Evolutionary conservation across 306 rosid species (phyloP), one percentile per base, ranked within the genome.

Genomic region (Prosopis cineraria): DNA sequence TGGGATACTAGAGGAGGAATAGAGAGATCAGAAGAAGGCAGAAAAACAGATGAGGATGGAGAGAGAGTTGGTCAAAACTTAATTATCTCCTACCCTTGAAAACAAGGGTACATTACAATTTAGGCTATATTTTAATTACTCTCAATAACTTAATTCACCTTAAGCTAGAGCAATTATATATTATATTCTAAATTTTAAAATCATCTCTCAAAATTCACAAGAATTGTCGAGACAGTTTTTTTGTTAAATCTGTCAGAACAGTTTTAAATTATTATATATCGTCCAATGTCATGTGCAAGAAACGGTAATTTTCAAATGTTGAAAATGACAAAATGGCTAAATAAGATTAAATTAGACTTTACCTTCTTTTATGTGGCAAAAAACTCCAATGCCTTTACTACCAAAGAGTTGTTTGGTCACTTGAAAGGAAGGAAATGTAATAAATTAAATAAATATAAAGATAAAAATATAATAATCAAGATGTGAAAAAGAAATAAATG

Each of bases 1-100:
- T 76, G 77, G 80, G 74, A 76, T 72, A 13, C 3, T 31, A 25
- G 31, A 45, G 36, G 20, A 77, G 68, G 66, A 60, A 50, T n/a
- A n/a, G n/a, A 45, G 25, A 13, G 16, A n/a, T n/a, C n/a, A n/a
- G n/a, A n/a, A 40, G 43, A 52, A 36, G 34, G 40, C 24, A 24
- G 31, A n/a, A 36, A 27, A 74, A 60, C 3, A 50, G 13, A 14
- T 3, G 44, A 30, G 40, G 10, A 14, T 5, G 33, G 22, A 40
- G 31, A 75, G 69, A 70, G 25, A 63, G 68, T 67, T 89, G 59
- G 53, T 11, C 29, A 52, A n/a, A 20, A 52, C 59, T 20, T 20
- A 7, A 52, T 52, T 20, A 8, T n/a, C 27, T 52, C 29, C 59
- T 20, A 8, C 59, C 29, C 11, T 20, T 52, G n/a, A 27, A 27